phyloP scores from a whole-genome alignment of 1,284 basidiomycete species.

The Cutaneotrichosporon spelunceum region DNA sequence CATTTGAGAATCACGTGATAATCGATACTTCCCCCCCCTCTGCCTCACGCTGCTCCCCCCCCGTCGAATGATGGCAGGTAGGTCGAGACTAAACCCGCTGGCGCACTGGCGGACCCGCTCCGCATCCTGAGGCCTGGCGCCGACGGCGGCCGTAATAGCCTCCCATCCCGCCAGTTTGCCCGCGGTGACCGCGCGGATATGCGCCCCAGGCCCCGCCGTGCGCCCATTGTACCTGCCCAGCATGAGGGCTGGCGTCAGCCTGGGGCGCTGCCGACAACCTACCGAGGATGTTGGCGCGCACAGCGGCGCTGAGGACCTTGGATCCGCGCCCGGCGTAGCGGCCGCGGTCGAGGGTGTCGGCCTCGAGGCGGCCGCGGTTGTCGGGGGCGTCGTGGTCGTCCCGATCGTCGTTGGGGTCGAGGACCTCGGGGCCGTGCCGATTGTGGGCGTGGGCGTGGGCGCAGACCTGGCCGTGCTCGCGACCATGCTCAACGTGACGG shows the following conservation, averaged over 20 bases:
- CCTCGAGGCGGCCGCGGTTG: too few relatives aligned
- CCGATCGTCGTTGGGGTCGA: neutral
- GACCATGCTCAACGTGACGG: neutral
- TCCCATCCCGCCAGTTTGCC: slow-evolving; percentile 5
- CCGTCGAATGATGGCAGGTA: neutral
- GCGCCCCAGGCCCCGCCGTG: neutral
- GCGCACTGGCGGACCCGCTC: slow-evolving; percentile 20
- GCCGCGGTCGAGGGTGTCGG: too few relatives aligned
- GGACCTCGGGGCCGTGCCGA: neutral
- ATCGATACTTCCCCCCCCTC: too few relatives aligned
- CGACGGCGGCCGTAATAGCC: slow-evolving; percentile 9
- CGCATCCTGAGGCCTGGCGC: slow-evolving; percentile 8
- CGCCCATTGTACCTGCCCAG: neutral
- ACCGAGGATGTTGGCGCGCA: neutral
- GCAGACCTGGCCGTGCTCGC: neutral
- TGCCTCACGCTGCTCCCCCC: neutral
- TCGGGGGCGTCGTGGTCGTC: neutral
- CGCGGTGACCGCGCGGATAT: slow-evolving; percentile 1
- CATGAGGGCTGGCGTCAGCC: slow-evolving; percentile 15
- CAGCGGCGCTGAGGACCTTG: neutral
- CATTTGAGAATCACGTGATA: too few relatives aligned
- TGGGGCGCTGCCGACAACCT: neutral
- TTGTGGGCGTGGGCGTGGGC: too few relatives aligned
- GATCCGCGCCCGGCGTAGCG: neutral
- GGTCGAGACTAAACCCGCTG: slow-evolving; percentile 5